Evolutionary conservation across 2,329 filamentous ascomycete species (phyloP).

Genomic region (Meredithiella fracta): DNA sequence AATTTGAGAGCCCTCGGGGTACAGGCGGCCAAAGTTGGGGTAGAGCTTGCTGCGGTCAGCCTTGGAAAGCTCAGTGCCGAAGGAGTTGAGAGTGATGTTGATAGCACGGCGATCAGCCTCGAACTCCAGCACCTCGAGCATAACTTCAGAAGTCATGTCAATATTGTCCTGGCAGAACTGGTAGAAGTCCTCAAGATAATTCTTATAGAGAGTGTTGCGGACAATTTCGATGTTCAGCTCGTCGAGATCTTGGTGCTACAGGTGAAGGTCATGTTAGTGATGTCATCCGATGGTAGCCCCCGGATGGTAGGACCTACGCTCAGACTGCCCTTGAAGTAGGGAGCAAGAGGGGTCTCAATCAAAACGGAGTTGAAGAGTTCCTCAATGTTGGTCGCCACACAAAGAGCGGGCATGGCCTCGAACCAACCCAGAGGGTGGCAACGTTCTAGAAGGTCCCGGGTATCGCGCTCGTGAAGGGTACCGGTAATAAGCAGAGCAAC

Average conservation of each 20-base stretch:
- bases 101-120: slow-evolving; percentile 93
- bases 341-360: slow-evolving; percentile 87
- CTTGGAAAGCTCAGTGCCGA: slow-evolving; percentile 91
- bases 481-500: slow-evolving; percentile 95
- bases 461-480: slow-evolving; percentile 93
- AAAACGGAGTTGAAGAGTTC: slow-evolving; percentile 96
- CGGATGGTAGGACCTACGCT: slow-evolving; percentile 28
- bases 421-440: slow-evolving; percentile 98
- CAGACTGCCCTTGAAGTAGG: slow-evolving; percentile 93
- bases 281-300: neutral
- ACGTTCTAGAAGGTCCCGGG: slow-evolving; percentile 80
- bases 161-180: slow-evolving; percentile 80
- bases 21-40: slow-evolving; percentile 75
- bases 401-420: slow-evolving; percentile 95
- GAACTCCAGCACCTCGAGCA: slow-evolving; percentile 91
- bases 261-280: slow-evolving; percentile 2
- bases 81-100: slow-evolving; percentile 98
- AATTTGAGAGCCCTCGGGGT: slow-evolving; percentile 90
- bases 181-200: slow-evolving; percentile 96
- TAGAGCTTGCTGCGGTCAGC: slow-evolving; percentile 91
- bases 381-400: slow-evolving; percentile 95
- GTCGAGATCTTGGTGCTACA: slow-evolving; percentile 72
- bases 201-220: slow-evolving; percentile 96
- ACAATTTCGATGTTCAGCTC: slow-evolving; percentile 99
- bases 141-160: slow-evolving; percentile 84